phyloP scores from a whole-genome alignment of 2,329 filamentous ascomycete species.

The Rhinocladiella mackenziei region DNA sequence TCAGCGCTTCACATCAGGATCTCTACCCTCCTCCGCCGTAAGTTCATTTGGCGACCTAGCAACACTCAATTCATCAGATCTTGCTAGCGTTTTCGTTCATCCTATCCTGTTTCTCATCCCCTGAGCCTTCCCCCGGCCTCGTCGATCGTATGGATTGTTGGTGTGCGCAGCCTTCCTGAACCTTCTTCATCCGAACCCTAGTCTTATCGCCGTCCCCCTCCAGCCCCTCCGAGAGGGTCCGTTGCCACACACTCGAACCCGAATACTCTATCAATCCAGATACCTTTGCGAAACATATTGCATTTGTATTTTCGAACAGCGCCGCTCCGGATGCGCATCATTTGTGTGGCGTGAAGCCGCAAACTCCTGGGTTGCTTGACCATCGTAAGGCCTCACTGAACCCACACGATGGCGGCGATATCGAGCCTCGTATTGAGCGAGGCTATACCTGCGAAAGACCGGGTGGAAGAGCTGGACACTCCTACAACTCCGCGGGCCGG shows the following conservation, averaged over 20 bases:
- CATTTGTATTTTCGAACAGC: slow-evolving; percentile 4
- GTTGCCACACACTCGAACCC: slow-evolving; percentile 17
- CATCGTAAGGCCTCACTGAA: slow-evolving; percentile 11
- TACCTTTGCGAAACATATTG: slow-evolving; percentile 1
- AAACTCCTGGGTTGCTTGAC: slow-evolving; percentile 8
- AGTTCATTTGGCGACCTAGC: not conserved
- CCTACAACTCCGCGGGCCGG: slow-evolving; percentile 26
- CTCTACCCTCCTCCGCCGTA: slow-evolving; percentile 3
- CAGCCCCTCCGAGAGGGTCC: slow-evolving; percentile 21
- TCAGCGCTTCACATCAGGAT: slow-evolving; percentile 9
- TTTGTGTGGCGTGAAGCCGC: slow-evolving; percentile 22
- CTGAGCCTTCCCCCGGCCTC: slow-evolving; percentile 3
- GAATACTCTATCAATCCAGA: not conserved
- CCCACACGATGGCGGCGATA: slow-evolving; percentile 23
- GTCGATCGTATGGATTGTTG: slow-evolving; percentile 15
- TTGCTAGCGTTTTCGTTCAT: slow-evolving; percentile 4
- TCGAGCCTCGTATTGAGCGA: slow-evolving; percentile 25
- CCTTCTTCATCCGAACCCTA: slow-evolving; percentile 16
- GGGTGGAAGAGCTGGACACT: slow-evolving; percentile 24
- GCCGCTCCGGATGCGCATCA: slow-evolving; percentile 19
- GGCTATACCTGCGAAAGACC: slow-evolving; percentile 15
- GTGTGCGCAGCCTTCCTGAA: slow-evolving; percentile 18
- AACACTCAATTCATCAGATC: slow-evolving; percentile 2
- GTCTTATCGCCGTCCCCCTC: slow-evolving; percentile 20
- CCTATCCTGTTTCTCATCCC: slow-evolving; percentile 6